Evolutionary conservation across 192 early-diverging fungal genomes (phyloP), one percentile per base, ranked within the genome.

Genomic region (Backusella luteola): DNA sequence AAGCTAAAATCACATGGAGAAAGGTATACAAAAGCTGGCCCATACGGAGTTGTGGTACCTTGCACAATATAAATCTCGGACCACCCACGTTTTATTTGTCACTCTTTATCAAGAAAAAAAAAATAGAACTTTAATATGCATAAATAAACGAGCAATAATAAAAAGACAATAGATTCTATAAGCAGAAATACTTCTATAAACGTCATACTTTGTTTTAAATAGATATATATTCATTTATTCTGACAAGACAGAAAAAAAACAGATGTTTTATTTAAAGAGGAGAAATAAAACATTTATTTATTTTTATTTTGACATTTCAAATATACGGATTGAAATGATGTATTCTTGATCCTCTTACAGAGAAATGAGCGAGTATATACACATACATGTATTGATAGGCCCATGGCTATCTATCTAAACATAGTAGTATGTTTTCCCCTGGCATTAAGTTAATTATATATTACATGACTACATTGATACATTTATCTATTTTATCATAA

Each of bases 31-130:
- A 44, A 44, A 63, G 23, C 23, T 29, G 56, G 23, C 56, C 56
- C 56, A 29, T 29, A 63, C 23, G 8, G 56, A 63, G 56, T 29
- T 63, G 56, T 63, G 23, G 26, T 63, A 63, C 56, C 19, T 29
- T 63, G 12, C 56, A 63, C 56, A 63, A 29, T 63, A 63, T 29
- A 63, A 63, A 63, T n/a, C 56, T 63, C 56, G 56, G 56, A 29
- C 56, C 56, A 29, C 26, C 46, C 56, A 63, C 56, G 56, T 63
- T 63, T 63, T 63, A 29, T 63, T 63, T 63, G 23, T 63, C 56
- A 63, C 21, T 32, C 6, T 63, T 63, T 63, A 63, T 63, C 56
- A 63, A 26, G 26, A 63, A 53, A 29, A 63, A 63, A 59, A 12
- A 26, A 59, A 23, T 59, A 56, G 0, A 19, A 8, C 26, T 49